Conservation (phyloP, 805 yeast genomes). For the Wickerhamiella cacticola region DNA sequence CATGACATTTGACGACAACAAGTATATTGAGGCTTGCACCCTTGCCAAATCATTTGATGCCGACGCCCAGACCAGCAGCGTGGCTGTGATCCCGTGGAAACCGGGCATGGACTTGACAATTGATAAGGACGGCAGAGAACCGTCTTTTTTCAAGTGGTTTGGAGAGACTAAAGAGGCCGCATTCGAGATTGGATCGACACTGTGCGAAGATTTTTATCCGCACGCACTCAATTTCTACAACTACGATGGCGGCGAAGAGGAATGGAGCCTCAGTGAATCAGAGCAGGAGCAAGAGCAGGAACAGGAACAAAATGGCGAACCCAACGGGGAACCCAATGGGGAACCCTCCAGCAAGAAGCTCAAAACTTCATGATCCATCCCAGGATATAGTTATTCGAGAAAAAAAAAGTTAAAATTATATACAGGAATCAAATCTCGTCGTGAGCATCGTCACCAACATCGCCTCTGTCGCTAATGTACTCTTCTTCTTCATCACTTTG, state of each 20-base stretch:
- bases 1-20: slow-evolving; percentile 43
- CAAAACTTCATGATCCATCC: too few relatives aligned
- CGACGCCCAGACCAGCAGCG: slow-evolving; percentile 31
- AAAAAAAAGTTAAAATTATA: too few relatives aligned
- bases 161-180: slow-evolving; percentile 68
- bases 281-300: slow-evolving; percentile 14
- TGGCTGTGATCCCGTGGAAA: slow-evolving; percentile 60
- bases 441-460: neutral
- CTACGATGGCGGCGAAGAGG: slow-evolving; percentile 15
- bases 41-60: slow-evolving; percentile 45
- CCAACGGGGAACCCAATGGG: too few relatives aligned
- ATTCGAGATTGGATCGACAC: slow-evolving; percentile 58
- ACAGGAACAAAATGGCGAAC: too few relatives aligned
- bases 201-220: slow-evolving; percentile 73
- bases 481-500: neutral
- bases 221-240: slow-evolving; percentile 62
- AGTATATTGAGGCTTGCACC: slow-evolving; percentile 42
- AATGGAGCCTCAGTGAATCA: slow-evolving; percentile 16
- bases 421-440: too few relatives aligned
- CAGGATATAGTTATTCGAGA: too few relatives aligned
- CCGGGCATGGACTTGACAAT: slow-evolving; percentile 43
- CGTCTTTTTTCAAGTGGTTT: slow-evolving; percentile 80
- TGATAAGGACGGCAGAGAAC: slow-evolving; percentile 38
- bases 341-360: too few relatives aligned
- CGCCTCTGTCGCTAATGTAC: neutral